Evolutionary conservation across 345 rosid genomes (phyloP).

Genomic region (Xanthoceras sorbifolium): DNA sequence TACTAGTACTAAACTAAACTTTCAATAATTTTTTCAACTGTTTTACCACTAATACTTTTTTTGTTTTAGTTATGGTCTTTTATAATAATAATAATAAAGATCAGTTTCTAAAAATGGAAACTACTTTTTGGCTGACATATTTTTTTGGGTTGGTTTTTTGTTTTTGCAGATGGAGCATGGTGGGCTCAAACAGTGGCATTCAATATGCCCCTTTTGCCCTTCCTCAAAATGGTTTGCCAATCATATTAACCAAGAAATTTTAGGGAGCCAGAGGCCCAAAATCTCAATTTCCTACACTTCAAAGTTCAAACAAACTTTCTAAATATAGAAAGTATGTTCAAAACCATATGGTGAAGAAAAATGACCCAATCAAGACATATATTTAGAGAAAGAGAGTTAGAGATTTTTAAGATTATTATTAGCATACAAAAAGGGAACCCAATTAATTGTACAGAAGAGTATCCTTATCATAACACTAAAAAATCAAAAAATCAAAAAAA

Average conservation of each 20-base stretch:
- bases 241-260: constrained; percentile 49
- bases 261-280: constrained; percentile 9
- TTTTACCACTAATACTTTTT: too few relatives aligned
- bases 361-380: not conserved
- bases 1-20: constrained; percentile 11
- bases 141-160: not conserved
- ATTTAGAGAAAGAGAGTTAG: not conserved
- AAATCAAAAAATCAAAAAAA: not conserved
- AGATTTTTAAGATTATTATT: constrained; percentile 8
- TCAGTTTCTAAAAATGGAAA: constrained; percentile 26
- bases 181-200: constrained; percentile 58
- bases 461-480: not conserved
- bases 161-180: constrained; percentile 59
- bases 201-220: constrained; percentile 88
- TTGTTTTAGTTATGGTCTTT: too few relatives aligned
- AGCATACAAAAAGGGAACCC: not conserved
- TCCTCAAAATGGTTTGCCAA: constrained; percentile 84
- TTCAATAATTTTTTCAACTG: not conserved
- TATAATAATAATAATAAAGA: too few relatives aligned
- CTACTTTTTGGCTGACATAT: constrained; percentile 32
- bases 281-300: not conserved
- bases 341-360: too few relatives aligned
- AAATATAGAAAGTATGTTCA: not conserved
- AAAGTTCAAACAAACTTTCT: not conserved
- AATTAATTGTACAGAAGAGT: constrained; percentile 35